Conservation (phyloP, 495 filamentous ascomycete species). For the Talaromyces borbonicus region DNA sequence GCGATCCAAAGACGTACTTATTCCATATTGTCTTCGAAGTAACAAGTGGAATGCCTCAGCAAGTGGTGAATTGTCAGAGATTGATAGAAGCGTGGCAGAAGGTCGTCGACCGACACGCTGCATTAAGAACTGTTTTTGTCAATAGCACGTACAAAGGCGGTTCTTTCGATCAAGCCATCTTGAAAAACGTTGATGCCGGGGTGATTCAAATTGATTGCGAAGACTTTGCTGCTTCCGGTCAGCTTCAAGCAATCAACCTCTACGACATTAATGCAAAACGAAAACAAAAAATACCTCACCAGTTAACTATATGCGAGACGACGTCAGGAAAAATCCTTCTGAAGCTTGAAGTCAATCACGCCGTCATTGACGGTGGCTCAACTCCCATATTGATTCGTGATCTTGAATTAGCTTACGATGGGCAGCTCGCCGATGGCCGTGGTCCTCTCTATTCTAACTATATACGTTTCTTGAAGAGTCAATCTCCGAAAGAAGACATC, state of each 20-base stretch:
- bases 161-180: conserved; percentile 44
- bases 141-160: conserved; percentile 41
- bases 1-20: conserved; percentile 36
- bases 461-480: conserved; percentile 36
- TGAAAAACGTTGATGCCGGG: conserved; percentile 29
- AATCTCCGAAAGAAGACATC: conserved; percentile 25
- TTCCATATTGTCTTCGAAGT: conserved; percentile 40
- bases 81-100: conserved; percentile 42
- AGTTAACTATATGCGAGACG: conserved; percentile 36
- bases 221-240: conserved; percentile 24
- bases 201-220: conserved; percentile 31
- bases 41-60: conserved; percentile 13
- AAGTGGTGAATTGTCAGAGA: conserved; percentile 25
- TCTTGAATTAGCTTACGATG: conserved; percentile 33
- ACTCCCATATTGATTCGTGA: conserved; percentile 31
- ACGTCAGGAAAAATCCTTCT: conserved; percentile 26
- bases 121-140: conserved; percentile 46
- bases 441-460: conserved; percentile 48
- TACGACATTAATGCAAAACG: conserved; percentile 24
- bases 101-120: conserved; percentile 43
- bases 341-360: conserved; percentile 50
- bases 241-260: conserved; percentile 27
- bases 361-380: conserved; percentile 40
- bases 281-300: conserved; percentile 34
- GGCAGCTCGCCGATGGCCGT: conserved; percentile 22